A percentile compares a stretch with the other conserved stretches of the same genome.
These are phyloP conservation scores for Arthrobotrys pseudoclavata DNA, from an alignment of 2,329 filamentous ascomycete genomes.

Conservation along the genomic window DNA sequence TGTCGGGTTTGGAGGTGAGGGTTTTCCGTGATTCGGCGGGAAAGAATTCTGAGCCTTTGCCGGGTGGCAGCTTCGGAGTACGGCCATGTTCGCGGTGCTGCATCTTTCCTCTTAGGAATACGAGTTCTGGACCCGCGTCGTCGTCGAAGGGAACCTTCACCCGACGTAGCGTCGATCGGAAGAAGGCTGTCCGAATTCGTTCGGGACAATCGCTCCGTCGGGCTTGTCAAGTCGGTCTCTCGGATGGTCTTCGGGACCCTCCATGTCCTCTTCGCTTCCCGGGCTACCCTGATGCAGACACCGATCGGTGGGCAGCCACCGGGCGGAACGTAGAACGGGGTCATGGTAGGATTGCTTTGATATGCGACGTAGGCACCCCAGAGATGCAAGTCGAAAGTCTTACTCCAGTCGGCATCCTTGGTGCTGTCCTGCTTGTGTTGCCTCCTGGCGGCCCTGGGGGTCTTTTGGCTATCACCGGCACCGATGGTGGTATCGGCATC, in stretches of 20 bases:
- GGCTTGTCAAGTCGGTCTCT: slow-evolving; percentile 61
- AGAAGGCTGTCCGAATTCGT: slow-evolving; percentile 52
- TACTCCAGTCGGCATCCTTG: slow-evolving; percentile 70
- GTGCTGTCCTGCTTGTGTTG: slow-evolving; percentile 57
- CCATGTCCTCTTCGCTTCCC: slow-evolving; percentile 77
- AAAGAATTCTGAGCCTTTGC: slow-evolving; percentile 75
- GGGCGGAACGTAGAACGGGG: slow-evolving; percentile 75
- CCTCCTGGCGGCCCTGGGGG: slow-evolving; percentile 24
- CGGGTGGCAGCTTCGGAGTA: slow-evolving; percentile 76
- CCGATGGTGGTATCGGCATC: slow-evolving; percentile 32
- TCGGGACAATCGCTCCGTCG: slow-evolving; percentile 62
- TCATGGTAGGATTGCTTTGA: slow-evolving; percentile 76
- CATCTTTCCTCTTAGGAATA: slow-evolving; percentile 59
- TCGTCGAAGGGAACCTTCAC: slow-evolving; percentile 61
- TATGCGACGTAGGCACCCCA: slow-evolving; percentile 77
- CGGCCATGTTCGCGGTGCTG: slow-evolving; percentile 69
- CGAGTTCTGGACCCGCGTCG: slow-evolving; percentile 66
- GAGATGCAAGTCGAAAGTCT: slow-evolving; percentile 75
- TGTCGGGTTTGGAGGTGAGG: slow-evolving; percentile 64
- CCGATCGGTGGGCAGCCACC: slow-evolving; percentile 76
- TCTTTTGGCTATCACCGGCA: slow-evolving; percentile 41
- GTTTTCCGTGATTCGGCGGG: slow-evolving; percentile 68
- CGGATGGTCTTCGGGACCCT: slow-evolving; percentile 71
- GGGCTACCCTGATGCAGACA: slow-evolving; percentile 75
- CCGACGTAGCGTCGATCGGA: slow-evolving; percentile 53